Base-by-base conservation (phyloP, 345 rosid species). In the Aquilaria sinensis region DNA sequence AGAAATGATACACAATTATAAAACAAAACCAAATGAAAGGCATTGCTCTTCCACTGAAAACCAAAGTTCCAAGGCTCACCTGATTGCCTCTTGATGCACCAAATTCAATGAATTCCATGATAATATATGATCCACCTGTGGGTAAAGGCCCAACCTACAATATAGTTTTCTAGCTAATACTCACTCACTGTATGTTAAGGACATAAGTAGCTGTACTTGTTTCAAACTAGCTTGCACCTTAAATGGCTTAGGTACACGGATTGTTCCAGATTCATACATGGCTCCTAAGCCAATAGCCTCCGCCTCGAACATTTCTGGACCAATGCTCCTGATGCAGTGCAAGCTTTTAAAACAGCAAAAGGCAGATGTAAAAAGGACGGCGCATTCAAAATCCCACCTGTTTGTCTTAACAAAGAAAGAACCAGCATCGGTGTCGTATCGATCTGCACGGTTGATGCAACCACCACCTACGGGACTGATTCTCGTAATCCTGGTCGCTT, bases 241-340 rank as follows among this genome's bases (percentile, higher is more conserved):
- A 69, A 77, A 85, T 37, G 98, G 96, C 74, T 69, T 85, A 0
- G 98, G 98, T 32, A 90, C 96, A 53, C 78, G 85, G 71, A 93
- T 88, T 61, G 94, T 78, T 65, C 71, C 48, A 1, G 94, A 90
- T 66, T 86, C 80, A 67, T 80, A 86, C 97, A 93, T 90, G 56
- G 98, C 92, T 8, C 78, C 82, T 47, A 93, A 81, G 68, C 98
- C 97, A 70, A 86, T 89, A 77, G 96, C 94, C 66, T 93, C 97
- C 63, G 81, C 96, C 67, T 93, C 86, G 48, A 93, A 90, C 98
- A 93, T 90, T 14, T 78, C 75, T 45, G 90, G 94, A 63, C 90
- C 92, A 16, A 93, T 80, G 61, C 86, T 67, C 92, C 98, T 93
- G 77, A 63, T 47, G 29, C 67, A 68, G 47, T 34, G 31, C 43